These are phyloP conservation scores for Yamadazyma sp. DNA, from an alignment of 1,139 yeast genomes.

Conservation along the genomic window DNA sequence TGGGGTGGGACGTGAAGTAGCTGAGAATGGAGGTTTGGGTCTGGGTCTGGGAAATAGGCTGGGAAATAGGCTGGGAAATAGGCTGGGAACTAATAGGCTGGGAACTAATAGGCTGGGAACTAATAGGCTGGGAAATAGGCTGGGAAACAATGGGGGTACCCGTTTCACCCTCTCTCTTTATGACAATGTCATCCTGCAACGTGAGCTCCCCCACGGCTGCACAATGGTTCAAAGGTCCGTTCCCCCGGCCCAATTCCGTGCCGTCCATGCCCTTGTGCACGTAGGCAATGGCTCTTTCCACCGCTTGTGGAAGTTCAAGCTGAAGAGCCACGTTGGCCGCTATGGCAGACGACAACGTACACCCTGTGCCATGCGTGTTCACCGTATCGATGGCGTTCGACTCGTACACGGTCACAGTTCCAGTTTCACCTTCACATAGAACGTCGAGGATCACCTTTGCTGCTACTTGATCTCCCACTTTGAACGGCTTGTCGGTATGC, in stretches of 20 bases:
- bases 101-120: too few species aligned
- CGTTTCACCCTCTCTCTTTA: too few species aligned
- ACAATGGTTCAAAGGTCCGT: conserved; percentile 75
- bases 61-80: too few species aligned
- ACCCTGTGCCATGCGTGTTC: conserved; percentile 89
- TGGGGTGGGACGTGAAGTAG: conserved; percentile 57
- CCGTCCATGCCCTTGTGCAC: conserved; percentile 63
- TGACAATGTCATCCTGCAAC: conserved; percentile 8
- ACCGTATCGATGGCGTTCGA: conserved; percentile 50
- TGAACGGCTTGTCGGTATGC: conserved; percentile 16
- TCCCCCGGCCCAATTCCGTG: conserved; percentile 52
- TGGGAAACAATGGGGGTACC: too few species aligned
- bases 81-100: too few species aligned
- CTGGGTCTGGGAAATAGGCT: too few species aligned
- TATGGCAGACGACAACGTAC: conserved; percentile 81
- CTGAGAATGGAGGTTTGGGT: conserved; percentile 21
- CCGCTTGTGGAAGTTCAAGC: conserved; percentile 42
- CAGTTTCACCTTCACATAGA: conserved; percentile 48
- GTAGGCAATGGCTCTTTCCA: conserved; percentile 59
- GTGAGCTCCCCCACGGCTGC: conserved; percentile 8
- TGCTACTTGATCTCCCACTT: conserved; percentile 17
- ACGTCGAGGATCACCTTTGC: conserved; percentile 53
- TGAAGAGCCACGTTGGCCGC: conserved; percentile 72
- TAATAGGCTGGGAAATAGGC: too few species aligned
- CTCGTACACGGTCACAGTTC: conserved; percentile 42